Percentiles rank a stretch among this genome's conserved stretches.
These are phyloP conservation scores for Garcia nutans DNA, from an alignment of 345 rosid genomes.

Conservation along the genomic window DNA sequence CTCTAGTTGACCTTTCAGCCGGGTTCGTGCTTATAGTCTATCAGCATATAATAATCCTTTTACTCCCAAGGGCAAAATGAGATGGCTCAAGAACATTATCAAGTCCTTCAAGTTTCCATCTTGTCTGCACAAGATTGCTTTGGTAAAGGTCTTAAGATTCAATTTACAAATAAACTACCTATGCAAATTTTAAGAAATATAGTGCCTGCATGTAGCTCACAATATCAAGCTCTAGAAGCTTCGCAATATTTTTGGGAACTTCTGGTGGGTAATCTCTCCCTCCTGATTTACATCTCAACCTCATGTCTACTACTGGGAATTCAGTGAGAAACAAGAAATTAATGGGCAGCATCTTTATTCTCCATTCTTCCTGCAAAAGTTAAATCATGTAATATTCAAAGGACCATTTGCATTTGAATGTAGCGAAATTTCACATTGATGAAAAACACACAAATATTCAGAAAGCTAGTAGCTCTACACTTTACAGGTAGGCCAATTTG, in stretches of 20 bases:
- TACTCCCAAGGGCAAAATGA: conserved; percentile 57
- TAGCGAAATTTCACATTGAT: neutral
- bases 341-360: conserved; percentile 85
- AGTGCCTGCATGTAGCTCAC: conserved; percentile 39
- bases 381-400: neutral
- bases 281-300: conserved; percentile 59
- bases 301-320: conserved; percentile 82
- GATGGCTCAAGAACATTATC: conserved; percentile 54
- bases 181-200: neutral
- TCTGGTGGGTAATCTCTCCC: conserved; percentile 69
- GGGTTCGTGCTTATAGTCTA: conserved; percentile 41
- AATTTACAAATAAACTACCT: neutral
- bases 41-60: conserved; percentile 69
- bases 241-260: conserved; percentile 56
- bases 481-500: neutral
- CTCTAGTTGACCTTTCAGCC: conserved; percentile 76
- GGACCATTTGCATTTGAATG: neutral
- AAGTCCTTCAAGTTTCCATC: conserved; percentile 89
- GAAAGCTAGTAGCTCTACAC: neutral
- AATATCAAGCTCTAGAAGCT: conserved; percentile 70
- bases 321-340: conserved; percentile 65
- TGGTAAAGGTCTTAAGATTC: neutral
- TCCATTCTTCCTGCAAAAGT: conserved; percentile 73
- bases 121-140: conserved; percentile 44
- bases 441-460: neutral